These are phyloP conservation scores for Durotheca rogersii DNA, from an alignment of 495 filamentous ascomycete genomes.

Conservation along the genomic window DNA sequence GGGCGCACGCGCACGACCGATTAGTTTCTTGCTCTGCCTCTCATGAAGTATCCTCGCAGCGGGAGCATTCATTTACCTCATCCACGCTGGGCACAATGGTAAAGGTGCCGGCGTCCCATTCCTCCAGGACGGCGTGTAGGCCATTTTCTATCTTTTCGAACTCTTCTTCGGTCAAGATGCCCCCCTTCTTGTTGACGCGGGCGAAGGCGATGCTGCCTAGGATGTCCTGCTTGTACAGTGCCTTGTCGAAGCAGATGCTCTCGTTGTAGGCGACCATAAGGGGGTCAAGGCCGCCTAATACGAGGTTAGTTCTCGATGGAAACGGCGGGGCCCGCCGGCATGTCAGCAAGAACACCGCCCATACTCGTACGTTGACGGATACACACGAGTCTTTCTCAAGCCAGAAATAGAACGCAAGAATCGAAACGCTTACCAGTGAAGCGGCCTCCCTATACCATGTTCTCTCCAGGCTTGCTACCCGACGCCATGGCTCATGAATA, in stretches of 20 bases:
- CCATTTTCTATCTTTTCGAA: constrained; percentile 76
- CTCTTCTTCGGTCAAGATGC: constrained; percentile 73
- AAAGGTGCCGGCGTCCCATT: constrained; percentile 69
- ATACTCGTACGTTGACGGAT: too few relatives aligned
- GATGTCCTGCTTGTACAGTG: constrained; percentile 80
- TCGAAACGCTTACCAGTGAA: constrained; percentile 63
- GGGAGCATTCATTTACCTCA: constrained; percentile 48
- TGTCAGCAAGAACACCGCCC: too few relatives aligned
- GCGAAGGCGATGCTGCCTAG: constrained; percentile 83
- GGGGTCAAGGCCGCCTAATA: constrained; percentile 73
- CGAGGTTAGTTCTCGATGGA: background rate
- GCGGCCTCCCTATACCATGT: constrained; percentile 82
- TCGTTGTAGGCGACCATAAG: constrained; percentile 89
- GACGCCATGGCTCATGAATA: constrained; percentile 21
- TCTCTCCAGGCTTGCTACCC: constrained; percentile 33
- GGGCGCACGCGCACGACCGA: background rate
- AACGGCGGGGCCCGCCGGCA: too few relatives aligned
- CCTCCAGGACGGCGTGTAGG: constrained; percentile 66
- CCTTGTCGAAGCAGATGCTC: constrained; percentile 80
- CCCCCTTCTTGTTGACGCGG: constrained; percentile 73
- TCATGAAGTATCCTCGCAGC: too few relatives aligned
- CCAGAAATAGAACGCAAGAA: constrained; percentile 2
- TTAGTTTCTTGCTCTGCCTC: too few relatives aligned
- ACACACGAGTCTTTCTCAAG: too few relatives aligned
- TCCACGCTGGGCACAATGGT: constrained; percentile 61